Evolutionary conservation across 208 protist genomes (phyloP).

Genomic region (Leishmania aethiopica): DNA sequence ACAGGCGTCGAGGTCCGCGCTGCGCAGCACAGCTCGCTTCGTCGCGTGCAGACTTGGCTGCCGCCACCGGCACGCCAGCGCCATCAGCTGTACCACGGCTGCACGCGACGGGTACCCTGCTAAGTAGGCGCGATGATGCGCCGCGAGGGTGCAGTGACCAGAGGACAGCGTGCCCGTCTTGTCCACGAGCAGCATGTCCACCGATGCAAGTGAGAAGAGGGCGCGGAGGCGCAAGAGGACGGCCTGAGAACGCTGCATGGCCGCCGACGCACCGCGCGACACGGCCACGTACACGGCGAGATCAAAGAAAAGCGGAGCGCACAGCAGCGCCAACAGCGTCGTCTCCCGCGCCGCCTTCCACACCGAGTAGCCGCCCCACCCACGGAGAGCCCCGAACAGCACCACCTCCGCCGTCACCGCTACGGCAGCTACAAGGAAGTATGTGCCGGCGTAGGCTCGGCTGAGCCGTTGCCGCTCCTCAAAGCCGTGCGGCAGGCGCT

Average conservation of each 20-base stretch:
- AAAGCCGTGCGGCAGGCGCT: conserved; percentile 17
- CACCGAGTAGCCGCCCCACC: conserved; percentile 3
- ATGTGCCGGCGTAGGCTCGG: conserved; percentile 2
- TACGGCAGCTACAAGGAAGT: not conserved
- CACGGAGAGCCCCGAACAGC: conserved; percentile 1
- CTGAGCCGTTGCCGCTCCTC: conserved; percentile 13
- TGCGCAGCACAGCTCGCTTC: conserved; percentile 63
- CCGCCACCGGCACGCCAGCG: conserved; percentile 76
- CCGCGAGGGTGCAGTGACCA: conserved; percentile 74
- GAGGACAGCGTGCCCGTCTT: conserved; percentile 94
- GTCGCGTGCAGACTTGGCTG: conserved; percentile 64
- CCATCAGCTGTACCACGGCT: conserved; percentile 56
- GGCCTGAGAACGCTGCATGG: conserved; percentile 76
- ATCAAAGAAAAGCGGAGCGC: conserved; percentile 46
- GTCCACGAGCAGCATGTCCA: conserved; percentile 71
- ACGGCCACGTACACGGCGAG: conserved; percentile 55
- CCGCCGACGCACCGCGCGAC: conserved; percentile 64
- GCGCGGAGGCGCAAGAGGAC: conserved; percentile 89
- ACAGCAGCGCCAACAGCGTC: conserved; percentile 29
- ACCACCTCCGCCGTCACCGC: conserved; percentile 13
- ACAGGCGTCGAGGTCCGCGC: conserved; percentile 56
- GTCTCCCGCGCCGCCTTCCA: conserved; percentile 33
- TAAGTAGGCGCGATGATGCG: conserved; percentile 40
- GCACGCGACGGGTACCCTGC: conserved; percentile 37
- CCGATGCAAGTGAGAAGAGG: conserved; percentile 72